Conservation (phyloP, 2,329 filamentous ascomycete genomes). For the Aspergillus nomiae region DNA sequence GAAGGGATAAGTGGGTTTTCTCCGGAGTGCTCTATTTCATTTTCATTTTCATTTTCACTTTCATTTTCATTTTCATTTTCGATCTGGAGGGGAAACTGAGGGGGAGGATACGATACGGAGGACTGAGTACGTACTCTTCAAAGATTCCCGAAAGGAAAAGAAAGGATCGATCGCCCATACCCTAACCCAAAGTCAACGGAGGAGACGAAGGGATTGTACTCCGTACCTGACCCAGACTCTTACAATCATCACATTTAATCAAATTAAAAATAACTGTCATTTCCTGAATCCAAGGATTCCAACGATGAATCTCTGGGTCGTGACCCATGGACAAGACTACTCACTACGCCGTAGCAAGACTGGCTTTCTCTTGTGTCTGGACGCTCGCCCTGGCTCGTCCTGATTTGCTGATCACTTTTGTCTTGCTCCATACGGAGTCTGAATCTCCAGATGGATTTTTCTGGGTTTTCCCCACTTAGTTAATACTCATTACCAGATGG, state of each 20-base stretch:
- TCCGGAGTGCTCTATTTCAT: not conserved
- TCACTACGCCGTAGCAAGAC: not conserved
- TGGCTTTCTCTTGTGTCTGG: not conserved
- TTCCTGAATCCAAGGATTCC: not conserved
- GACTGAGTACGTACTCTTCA: not conserved
- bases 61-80: not conserved
- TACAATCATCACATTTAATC: not conserved
- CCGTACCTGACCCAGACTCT: not conserved
- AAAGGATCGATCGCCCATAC: not conserved
- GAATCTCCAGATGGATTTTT: conserved; percentile 17
- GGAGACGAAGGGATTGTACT: not conserved
- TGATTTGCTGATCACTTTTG: conserved; percentile 22
- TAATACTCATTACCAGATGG: conserved; percentile 15
- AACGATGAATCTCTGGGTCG: not conserved
- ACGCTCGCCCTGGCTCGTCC: not conserved
- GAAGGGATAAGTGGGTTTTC: not conserved
- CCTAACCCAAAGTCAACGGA: not conserved
- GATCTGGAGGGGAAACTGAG: not conserved
- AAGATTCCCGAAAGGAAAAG: not conserved
- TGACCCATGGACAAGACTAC: not conserved
- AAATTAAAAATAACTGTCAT: not conserved
- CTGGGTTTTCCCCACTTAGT: conserved; percentile 20
- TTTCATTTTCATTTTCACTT: not conserved
- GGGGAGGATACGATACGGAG: not conserved
- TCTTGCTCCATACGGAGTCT: conserved; percentile 11